These are phyloP conservation scores for Entomophthora muscae DNA, from an alignment of 371 early-diverging fungal species.

Conservation along the genomic window DNA sequence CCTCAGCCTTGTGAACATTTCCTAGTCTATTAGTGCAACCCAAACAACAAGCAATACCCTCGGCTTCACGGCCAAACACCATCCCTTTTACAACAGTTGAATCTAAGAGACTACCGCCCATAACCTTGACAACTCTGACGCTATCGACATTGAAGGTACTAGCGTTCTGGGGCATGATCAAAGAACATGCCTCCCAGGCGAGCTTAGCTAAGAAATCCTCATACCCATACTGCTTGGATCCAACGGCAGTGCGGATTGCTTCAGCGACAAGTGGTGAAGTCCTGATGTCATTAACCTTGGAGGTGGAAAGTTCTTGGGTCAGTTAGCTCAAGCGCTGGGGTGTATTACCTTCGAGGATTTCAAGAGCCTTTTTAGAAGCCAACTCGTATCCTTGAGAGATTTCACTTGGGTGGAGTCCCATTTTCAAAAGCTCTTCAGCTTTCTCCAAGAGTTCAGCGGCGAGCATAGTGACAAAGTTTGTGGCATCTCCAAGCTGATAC, in stretches of 20 bases:
- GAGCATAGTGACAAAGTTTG: slow-evolving; percentile 89
- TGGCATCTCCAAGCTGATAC: slow-evolving; percentile 75
- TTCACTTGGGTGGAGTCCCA: slow-evolving; percentile 90
- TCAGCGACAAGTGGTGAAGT: slow-evolving; percentile 40
- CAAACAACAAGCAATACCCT: slow-evolving; percentile 32
- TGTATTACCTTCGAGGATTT: slow-evolving; percentile 52
- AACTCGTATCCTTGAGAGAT: slow-evolving; percentile 87
- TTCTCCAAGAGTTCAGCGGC: slow-evolving; percentile 86
- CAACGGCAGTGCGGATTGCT: slow-evolving; percentile 58
- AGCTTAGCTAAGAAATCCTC: slow-evolving; percentile 70
- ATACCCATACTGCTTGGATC: slow-evolving; percentile 87
- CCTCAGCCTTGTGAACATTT: slow-evolving; percentile 35
- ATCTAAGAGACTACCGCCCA: slow-evolving; percentile 87
- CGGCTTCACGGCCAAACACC: slow-evolving; percentile 95
- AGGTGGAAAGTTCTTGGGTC: slow-evolving; percentile 39
- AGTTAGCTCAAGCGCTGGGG: slow-evolving; percentile 3
- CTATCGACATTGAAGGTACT: slow-evolving; percentile 84
- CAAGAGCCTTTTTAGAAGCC: slow-evolving; percentile 67
- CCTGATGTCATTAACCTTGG: slow-evolving; percentile 33
- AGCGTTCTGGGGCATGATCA: slow-evolving; percentile 80
- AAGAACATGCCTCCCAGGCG: slow-evolving; percentile 69
- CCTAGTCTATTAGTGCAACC: slow-evolving; percentile 8
- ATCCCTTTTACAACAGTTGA: slow-evolving; percentile 89
- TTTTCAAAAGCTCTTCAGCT: slow-evolving; percentile 78
- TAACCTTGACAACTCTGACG: slow-evolving; percentile 93